Base-by-base conservation (phyloP, 441 rosid genomes). In the Flueggea neowawraea region DNA sequence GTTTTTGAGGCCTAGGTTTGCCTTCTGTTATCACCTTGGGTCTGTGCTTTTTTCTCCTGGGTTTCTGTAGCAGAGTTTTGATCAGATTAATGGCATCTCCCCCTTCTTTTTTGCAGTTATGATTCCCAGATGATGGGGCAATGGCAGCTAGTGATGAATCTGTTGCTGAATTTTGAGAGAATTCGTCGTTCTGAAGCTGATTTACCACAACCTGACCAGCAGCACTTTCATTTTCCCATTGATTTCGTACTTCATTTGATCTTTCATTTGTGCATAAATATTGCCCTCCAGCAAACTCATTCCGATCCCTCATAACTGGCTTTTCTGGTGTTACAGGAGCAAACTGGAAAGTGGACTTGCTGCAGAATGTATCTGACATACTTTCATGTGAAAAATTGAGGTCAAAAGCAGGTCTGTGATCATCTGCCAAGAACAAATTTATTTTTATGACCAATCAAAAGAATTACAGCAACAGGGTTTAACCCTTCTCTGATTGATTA, bases 1-100 rank as follows among this genome's bases (percentile, higher is more conserved):
- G 16, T 63, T 63, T 74, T 48, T 57, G 73, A 51, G 79, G 31
- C 64, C 83, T 80, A 56, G 78, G 81, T 53, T 73, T 78, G 71
- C 80, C 88, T 84, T 91, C 93, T 72, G 33, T 62, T 31, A 86
- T 60, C 53, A 91, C 96, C 73, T 88, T 95, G 17, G 99, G 99
- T 79, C 90, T 85, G 81, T 86, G 87, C 81, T 84, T 95, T 75
- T 66, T 95, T 76, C 84, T 76, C 75, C 78, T 88, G 12, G 82
- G 80, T 75, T 86, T 91, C 81, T 67, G 86, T 71, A 80, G 93
- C 4, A 96, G 96, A 53, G 98, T 88, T 79, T 73, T 76, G 70
- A 81, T 80, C 57, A 87, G 77, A 65, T 84, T 90, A 60, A 58
- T 61, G 47, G 15, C 58, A 52, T 65, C 60, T 51, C 12, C 58